phyloP scores from a whole-genome alignment of 352 stramenopile species.

The Phytopythium ostracodes region DNA sequence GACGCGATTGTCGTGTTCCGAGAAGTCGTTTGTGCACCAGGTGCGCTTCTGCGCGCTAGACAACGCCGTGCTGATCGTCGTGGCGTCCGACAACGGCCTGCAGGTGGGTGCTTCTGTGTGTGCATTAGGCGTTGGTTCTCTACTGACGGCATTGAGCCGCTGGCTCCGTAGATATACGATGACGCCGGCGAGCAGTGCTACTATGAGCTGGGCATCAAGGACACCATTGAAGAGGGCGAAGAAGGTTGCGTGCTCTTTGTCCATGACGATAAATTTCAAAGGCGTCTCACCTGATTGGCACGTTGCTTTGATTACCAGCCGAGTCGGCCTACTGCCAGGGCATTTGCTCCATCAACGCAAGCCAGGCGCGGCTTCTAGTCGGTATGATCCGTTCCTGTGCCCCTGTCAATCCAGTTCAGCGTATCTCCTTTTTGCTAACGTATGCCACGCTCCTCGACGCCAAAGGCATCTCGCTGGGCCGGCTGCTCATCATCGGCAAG shows the following conservation, averaged over 20 bases:
- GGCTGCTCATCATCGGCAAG: conserved; percentile 52
- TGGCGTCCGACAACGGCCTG: conserved; percentile 54
- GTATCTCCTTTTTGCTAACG: background rate
- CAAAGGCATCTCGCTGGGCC: conserved; percentile 51
- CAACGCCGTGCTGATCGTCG: conserved; percentile 44
- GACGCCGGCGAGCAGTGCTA: conserved; percentile 45
- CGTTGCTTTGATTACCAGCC: conserved; percentile 13
- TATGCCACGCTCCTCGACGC: background rate
- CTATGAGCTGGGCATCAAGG: conserved; percentile 55
- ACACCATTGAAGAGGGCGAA: conserved; percentile 31
- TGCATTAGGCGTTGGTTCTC: background rate
- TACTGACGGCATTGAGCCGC: background rate
- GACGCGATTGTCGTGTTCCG: conserved; percentile 33
- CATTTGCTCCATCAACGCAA: conserved; percentile 53
- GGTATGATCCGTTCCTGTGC: conserved; percentile 17
- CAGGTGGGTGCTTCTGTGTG: conserved; percentile 24
- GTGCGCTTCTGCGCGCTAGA: conserved; percentile 55
- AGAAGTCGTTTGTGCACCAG: conserved; percentile 59
- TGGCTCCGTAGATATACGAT: conserved; percentile 50
- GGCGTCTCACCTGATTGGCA: background rate
- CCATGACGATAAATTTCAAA: background rate
- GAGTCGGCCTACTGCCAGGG: conserved; percentile 52
- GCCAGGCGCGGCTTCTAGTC: conserved; percentile 39
- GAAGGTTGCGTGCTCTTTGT: conserved; percentile 28
- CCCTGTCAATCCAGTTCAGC: no score